Evolutionary conservation across 306 rosid genomes (phyloP), one percentile per base, ranked within the genome.

Genomic region (Citrullus colocynthis): DNA sequence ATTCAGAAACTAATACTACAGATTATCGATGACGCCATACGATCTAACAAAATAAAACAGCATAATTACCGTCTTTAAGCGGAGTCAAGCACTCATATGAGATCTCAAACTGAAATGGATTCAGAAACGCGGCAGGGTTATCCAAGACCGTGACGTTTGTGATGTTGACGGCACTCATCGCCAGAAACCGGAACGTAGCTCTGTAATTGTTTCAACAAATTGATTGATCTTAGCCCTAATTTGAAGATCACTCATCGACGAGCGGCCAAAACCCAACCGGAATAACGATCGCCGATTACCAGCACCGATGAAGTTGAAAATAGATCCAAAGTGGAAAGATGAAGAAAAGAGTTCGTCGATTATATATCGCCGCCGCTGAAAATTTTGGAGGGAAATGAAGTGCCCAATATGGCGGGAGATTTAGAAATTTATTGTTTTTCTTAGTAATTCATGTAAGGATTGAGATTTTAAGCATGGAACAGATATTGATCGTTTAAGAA

Each of bases 81-180:
- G 88, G 71, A 80, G 82, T 78, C 86, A 83, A 80, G 34, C 86
- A 82, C 86, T 85, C 84, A 74, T 85, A 85, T 3, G 86, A 85
- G 70, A 84, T 84, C 77, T 84, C 86, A 72, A 86, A 84, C 81
- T 78, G 85, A 62, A 84, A 87, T 17, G 84, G 83, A 42, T 60
- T 77, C 72, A 62, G 71, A 64, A 49, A 78, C 0, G 81, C 55
- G 32, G 74, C 60, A 6, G 81, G 81, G 36, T 78, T 78, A 55
- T 62, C 81, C 51, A 78, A 42, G 11, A 78, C 74, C 12, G 81
- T 48, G 63, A 78, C 74, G 75, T 78, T 64, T 1, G 81, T 78
- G 14, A 78, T 64, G 44, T 78, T 78, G 15, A 78, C 81, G 28
- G 80, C 72, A 77, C 80, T 77, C 80, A 77, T 77, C 48, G 80